These are phyloP conservation scores for Penicillium sclerotiorum DNA, from an alignment of 2,329 filamentous ascomycete species.

Conservation along the genomic window DNA sequence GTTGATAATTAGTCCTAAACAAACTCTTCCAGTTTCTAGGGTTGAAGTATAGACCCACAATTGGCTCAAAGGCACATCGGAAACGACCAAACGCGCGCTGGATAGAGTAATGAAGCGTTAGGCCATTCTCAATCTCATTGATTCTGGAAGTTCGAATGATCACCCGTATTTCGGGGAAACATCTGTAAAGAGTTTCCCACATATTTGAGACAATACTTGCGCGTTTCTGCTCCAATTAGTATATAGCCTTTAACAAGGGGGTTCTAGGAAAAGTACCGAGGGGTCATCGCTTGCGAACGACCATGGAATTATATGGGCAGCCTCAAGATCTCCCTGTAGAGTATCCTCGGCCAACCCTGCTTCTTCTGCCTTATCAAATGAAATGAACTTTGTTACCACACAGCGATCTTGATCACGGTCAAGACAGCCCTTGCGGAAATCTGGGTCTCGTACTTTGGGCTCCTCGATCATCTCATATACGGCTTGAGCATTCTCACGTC, in stretches of 20 bases:
- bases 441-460: background rate
- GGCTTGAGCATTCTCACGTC: background rate
- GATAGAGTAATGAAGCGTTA: conserved; percentile 4
- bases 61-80: conserved; percentile 6
- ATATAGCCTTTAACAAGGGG: no score
- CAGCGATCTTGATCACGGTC: background rate
- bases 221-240: no score
- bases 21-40: conserved; percentile 7
- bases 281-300: background rate
- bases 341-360: no score
- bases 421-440: background rate
- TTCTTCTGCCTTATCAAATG: no score
- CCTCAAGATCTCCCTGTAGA: background rate
- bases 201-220: background rate
- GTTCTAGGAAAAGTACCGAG: no score
- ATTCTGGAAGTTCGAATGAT: background rate
- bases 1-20: conserved; percentile 1
- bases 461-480: background rate
- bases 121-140: conserved; percentile 5
- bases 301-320: background rate
- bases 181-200: conserved; percentile 5
- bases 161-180: conserved; percentile 1
- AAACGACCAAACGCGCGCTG: background rate
- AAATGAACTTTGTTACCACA: background rate
- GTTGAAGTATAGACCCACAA: no score